Base-by-base conservation (phyloP, 306 rosid genomes). In the Nissolia schottii region DNA sequence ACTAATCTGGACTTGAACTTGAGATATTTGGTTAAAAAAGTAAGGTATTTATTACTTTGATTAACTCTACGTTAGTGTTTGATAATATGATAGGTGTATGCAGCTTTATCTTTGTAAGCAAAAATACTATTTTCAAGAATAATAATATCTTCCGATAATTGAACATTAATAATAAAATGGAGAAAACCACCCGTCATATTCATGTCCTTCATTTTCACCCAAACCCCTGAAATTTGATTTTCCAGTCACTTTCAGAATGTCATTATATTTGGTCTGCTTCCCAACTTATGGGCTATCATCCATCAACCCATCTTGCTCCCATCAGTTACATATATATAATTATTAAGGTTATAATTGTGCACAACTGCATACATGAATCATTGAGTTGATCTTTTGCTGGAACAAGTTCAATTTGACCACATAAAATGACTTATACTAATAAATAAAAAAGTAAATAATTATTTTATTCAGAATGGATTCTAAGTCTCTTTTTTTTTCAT, bases 261-360 rank as follows among this genome's bases (percentile, higher is more conserved):
- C 67, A 53, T 69, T 49, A n/a, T 41, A 51, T 35, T 65, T n/a
- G 31, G 2, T 55, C 65, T 64, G 22, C 57, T 74, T 16, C 23
- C 64, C 3, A 65, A 46, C 15, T 64, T 25, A 63, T 78, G 82
- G 75, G 37, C 57, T 40, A 56, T 41, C 68, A 58, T 56, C 74
- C 74, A 49, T 46, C 70, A 34, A 19, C 67, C 61, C 18, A 48
- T 62, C 38, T 59, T 43, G 54, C 14, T 51, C 74, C 62, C 53
- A 76, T 58, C 24, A 63, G 35, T 38, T 43, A 56, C 59, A 65
- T 38, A 43, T n/a, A n/a, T n/a, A 34, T 7, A n/a, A 64, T 54
- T 64, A 75, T 64, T 64, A 13, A 12, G 38, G 57, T 51, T 64
- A 25, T 64, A 64, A 53, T 74, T 53, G 29, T 64, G 27, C 73